Conservation (phyloP, 225 moss, liverwort and hornwort species). For the Neckera pumila region DNA sequence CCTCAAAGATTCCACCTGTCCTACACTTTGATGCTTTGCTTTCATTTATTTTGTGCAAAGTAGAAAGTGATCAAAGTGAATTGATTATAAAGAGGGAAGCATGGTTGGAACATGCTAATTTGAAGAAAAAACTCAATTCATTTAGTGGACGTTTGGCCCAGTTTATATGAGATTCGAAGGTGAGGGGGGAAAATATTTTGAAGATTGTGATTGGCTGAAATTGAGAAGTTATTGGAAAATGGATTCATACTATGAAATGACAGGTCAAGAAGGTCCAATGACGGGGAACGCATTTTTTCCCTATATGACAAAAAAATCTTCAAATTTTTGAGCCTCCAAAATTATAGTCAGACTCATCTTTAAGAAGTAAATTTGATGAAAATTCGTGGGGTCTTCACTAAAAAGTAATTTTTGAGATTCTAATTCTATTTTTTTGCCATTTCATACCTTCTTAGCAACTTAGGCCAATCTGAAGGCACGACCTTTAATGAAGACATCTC, state of each 20-base stretch:
- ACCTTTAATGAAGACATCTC: too few relatives aligned
- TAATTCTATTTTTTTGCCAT: not conserved
- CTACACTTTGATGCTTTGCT: not conserved
- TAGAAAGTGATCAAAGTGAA: not conserved
- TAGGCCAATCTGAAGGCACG: too few relatives aligned
- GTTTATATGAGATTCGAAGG: not conserved
- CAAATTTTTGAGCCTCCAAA: not conserved
- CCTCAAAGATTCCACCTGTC: not conserved
- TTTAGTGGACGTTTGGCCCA: not conserved
- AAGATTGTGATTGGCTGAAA: not conserved
- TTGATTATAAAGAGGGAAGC: not conserved
- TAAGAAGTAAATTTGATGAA: not conserved
- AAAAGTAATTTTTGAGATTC: too few relatives aligned
- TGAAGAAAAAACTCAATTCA: too few relatives aligned
- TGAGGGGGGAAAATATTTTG: not conserved
- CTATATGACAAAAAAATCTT: accelerated
- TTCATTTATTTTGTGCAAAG: not conserved
- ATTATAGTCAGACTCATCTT: accelerated
- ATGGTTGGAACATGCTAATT: too few relatives aligned
- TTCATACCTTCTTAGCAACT: not conserved
- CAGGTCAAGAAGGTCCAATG: not conserved
- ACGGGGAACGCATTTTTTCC: accelerated
- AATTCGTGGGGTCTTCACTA: accelerated
- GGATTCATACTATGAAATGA: not conserved
- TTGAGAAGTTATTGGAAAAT: accelerated